Conservation (phyloP, 176 grass and related monocot genomes). For the Metroxylon sagu region DNA sequence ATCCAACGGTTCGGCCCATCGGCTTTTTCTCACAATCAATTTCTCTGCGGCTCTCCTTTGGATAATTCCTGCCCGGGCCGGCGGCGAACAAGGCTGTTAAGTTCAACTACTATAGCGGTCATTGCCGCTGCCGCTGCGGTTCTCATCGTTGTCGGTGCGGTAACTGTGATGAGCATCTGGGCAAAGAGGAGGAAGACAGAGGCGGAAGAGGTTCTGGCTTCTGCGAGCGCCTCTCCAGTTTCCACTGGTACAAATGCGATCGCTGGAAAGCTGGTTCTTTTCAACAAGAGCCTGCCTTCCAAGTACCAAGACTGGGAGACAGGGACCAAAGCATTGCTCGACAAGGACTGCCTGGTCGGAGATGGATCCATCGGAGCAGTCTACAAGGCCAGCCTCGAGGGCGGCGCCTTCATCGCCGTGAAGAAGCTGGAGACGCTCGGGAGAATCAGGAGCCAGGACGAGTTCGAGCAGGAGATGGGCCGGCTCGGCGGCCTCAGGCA, state of each 20-base stretch:
- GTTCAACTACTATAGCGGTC: conserved; percentile 57
- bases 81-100: conserved; percentile 20
- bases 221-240: conserved; percentile 52
- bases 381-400: conserved; percentile 88
- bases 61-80: conserved; percentile 31
- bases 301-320: conserved; percentile 95
- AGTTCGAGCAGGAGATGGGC: conserved; percentile 95
- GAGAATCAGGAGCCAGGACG: conserved; percentile 64
- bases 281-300: conserved; percentile 91
- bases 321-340: conserved; percentile 80
- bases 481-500: conserved; percentile 56
- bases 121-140: conserved; percentile 76
- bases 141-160: conserved; percentile 69
- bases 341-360: conserved; percentile 86
- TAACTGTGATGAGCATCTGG: conserved; percentile 69
- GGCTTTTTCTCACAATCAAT: conserved; percentile 51
- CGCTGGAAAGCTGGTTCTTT: conserved; percentile 88
- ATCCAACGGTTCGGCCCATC: conserved; percentile 48
- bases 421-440: conserved; percentile 88
- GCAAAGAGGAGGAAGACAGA: conserved; percentile 33
- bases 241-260: conserved; percentile 44
- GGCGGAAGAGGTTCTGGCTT: conserved; percentile 64
- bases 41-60: conserved; percentile 62
- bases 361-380: conserved; percentile 81
- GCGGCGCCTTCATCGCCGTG: conserved; percentile 70